These are phyloP conservation scores for Endothia cerciana DNA, from an alignment of 2,329 filamentous ascomycete species.

Conservation along the genomic window DNA sequence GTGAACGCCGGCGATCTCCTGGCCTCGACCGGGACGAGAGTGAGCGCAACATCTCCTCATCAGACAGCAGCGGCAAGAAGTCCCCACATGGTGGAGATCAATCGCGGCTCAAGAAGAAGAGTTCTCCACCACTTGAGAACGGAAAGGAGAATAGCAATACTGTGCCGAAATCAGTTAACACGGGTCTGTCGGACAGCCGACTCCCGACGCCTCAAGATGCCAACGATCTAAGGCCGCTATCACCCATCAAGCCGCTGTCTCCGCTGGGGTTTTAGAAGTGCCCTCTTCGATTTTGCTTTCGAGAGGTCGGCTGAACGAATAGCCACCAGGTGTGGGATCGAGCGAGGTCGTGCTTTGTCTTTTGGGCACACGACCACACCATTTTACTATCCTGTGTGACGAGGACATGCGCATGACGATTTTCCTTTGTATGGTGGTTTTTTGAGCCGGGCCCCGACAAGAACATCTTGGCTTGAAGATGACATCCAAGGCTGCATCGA, in stretches of 20 bases:
- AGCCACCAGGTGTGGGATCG: conserved; percentile 19
- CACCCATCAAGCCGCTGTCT: conserved; percentile 68
- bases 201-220: conserved; percentile 28
- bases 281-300: conserved; percentile 31
- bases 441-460: conserved; percentile 7
- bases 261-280: conserved; percentile 58
- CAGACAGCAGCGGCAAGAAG: conserved; percentile 64
- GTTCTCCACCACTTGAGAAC: conserved; percentile 41
- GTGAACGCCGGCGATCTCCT: conserved; percentile 23
- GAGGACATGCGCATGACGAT: conserved; percentile 35
- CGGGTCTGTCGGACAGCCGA: conserved; percentile 41
- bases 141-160: conserved; percentile 34
- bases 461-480: conserved; percentile 13
- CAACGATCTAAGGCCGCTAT: conserved; percentile 59
- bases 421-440: conserved; percentile 29
- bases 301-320: conserved; percentile 21
- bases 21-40: conserved; percentile 21
- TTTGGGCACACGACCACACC: conserved; percentile 24
- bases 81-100: conserved; percentile 42
- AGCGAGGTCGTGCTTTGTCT: conserved; percentile 28
- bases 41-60: conserved; percentile 65
- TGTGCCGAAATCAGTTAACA: conserved; percentile 39
- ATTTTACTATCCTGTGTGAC: conserved; percentile 27
- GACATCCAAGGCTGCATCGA: conserved; percentile 15
- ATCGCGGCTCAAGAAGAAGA: conserved; percentile 50